These are phyloP conservation scores for Dovyalis caffra DNA, from an alignment of 345 rosid species.

Conservation along the genomic window DNA sequence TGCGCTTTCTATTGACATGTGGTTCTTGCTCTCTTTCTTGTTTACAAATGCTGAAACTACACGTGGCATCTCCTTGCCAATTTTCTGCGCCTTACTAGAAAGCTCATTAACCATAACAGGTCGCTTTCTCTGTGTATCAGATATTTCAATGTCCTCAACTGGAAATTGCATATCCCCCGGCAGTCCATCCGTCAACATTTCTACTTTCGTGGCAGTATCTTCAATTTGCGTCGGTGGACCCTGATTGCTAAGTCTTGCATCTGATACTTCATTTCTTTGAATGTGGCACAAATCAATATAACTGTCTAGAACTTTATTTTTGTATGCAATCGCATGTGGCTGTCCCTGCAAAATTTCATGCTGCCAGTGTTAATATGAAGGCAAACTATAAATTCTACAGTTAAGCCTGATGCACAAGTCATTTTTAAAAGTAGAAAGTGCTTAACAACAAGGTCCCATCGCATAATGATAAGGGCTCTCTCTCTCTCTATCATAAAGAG, in stretches of 20 bases:
- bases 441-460: background rate
- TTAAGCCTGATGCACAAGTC: too few relatives aligned
- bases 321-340: slow-evolving; percentile 53
- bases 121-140: slow-evolving; percentile 48
- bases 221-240: slow-evolving; percentile 31
- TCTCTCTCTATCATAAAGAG: too few relatives aligned
- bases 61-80: slow-evolving; percentile 30
- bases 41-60: slow-evolving; percentile 13
- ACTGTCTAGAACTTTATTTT: slow-evolving; percentile 41
- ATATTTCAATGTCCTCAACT: slow-evolving; percentile 16
- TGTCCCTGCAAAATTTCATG: slow-evolving; percentile 49
- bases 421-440: too few relatives aligned
- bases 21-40: slow-evolving; percentile 23
- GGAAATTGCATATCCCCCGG: slow-evolving; percentile 18
- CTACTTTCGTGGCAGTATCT: slow-evolving; percentile 19
- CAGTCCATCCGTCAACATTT: slow-evolving; percentile 27
- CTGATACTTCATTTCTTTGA: slow-evolving; percentile 29
- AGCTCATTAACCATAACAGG: slow-evolving; percentile 13
- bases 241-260: slow-evolving; percentile 26
- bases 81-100: slow-evolving; percentile 45
- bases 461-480: background rate
- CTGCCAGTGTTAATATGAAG: background rate
- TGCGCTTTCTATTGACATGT: slow-evolving; percentile 38
- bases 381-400: too few relatives aligned
- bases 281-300: slow-evolving; percentile 55